Conservation (phyloP, 352 stramenopile genomes). For the Phytophthora hibernalis region DNA sequence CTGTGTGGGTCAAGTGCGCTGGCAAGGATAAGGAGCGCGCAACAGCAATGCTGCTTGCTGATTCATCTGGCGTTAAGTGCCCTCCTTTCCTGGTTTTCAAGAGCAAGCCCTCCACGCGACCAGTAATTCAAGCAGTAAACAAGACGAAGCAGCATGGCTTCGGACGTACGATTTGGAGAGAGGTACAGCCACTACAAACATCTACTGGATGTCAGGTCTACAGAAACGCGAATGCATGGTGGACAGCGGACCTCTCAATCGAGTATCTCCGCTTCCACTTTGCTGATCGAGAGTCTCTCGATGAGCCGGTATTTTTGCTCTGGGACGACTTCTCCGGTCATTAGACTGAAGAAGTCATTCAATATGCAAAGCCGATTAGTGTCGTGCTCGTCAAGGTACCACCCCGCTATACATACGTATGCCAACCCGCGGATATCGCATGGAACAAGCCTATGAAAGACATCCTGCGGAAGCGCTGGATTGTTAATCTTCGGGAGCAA, state of each 20-base stretch:
- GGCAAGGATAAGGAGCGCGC: neutral
- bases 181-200: neutral
- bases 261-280: slow-evolving; percentile 9
- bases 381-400: slow-evolving; percentile 4
- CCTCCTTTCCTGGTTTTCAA: neutral
- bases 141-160: slow-evolving; percentile 7
- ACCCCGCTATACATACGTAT: slow-evolving; percentile 6
- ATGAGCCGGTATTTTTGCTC: slow-evolving; percentile 1
- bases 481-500: neutral
- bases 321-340: slow-evolving; percentile 10
- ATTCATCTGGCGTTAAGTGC: neutral
- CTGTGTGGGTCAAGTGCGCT: neutral
- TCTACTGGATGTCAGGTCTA: neutral
- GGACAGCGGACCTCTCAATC: slow-evolving; percentile 1
- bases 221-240: neutral
- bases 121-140: neutral
- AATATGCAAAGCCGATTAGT: neutral
- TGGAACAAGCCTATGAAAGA: slow-evolving; percentile 13
- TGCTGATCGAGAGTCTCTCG: neutral
- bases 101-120: neutral
- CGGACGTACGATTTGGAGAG: slow-evolving; percentile 10
- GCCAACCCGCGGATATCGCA: slow-evolving; percentile 7
- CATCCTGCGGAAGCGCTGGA: neutral
- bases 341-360: slow-evolving; percentile 8
- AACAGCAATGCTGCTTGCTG: neutral